A percentile compares a stretch with the other conserved stretches of the same genome.
These are phyloP conservation scores for Crucibulum laeve DNA, from an alignment of 768 basidiomycete genomes.

Conservation along the genomic window DNA sequence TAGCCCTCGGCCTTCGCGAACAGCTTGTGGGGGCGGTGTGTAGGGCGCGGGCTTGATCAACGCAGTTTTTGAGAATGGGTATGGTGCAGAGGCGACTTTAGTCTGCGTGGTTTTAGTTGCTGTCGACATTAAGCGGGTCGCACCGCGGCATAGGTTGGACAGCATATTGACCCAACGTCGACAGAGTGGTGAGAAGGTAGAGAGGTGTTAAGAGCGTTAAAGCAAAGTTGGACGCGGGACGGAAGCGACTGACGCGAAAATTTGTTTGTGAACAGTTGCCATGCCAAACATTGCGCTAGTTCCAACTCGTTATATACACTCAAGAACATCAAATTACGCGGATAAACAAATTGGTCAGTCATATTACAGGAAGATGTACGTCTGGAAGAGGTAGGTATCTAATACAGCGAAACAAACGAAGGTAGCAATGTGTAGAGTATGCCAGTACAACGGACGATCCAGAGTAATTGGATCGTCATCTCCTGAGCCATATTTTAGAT, in stretches of 20 bases:
- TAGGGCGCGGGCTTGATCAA: slow-evolving; percentile 45
- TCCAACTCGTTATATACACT: not conserved
- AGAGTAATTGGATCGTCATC: slow-evolving; percentile 7
- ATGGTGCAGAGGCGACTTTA: slow-evolving; percentile 24
- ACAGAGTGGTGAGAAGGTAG: not conserved
- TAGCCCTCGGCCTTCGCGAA: slow-evolving; percentile 69
- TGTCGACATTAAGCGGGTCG: slow-evolving; percentile 42
- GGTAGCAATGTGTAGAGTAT: slow-evolving; percentile 5
- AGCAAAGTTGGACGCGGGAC: not conserved
- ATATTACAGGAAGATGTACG: not conserved
- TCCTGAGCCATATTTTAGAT: slow-evolving; percentile 1
- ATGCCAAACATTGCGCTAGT: not conserved
- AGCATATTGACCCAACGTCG: slow-evolving; percentile 20
- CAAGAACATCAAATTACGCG: not conserved
- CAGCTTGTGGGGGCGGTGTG: slow-evolving; percentile 35
- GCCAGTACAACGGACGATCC: not conserved
- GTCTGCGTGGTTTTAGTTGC: slow-evolving; percentile 20
- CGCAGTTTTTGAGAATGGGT: slow-evolving; percentile 74
- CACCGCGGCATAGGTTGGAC: slow-evolving; percentile 29
- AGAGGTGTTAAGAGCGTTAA: not conserved
- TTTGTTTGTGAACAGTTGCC: not conserved
- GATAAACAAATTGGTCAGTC: too few species aligned
- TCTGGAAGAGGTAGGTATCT: slow-evolving; percentile 7
- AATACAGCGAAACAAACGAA: slow-evolving; percentile 2
- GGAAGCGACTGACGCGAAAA: not conserved